Conservation (phyloP, 2,329 filamentous ascomycete species). For the Epichloe bromicola region DNA sequence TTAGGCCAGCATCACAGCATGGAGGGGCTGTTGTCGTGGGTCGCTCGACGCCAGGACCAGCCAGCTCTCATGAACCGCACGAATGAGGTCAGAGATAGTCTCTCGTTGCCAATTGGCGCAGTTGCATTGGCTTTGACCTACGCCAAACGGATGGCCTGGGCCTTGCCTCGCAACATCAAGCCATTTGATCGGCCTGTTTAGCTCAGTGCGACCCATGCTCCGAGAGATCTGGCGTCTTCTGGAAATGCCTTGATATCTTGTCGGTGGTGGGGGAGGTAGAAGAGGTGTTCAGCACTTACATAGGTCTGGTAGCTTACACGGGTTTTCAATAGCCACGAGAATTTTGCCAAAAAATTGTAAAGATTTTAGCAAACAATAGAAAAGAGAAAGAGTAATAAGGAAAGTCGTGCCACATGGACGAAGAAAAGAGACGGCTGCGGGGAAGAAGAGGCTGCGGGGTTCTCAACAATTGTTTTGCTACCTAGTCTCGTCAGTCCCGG, state of each 20-base stretch:
- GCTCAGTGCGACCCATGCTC: not conserved
- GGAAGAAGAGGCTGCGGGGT: conserved; percentile 3
- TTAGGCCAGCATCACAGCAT: conserved; percentile 1
- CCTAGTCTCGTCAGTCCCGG: conserved; percentile 15
- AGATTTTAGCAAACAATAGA: not conserved
- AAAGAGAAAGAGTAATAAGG: not conserved
- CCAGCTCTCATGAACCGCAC: not conserved
- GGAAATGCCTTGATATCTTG: not conserved
- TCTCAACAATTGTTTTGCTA: not conserved
- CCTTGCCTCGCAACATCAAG: not conserved
- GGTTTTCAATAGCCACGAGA: not conserved
- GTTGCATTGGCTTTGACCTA: not conserved
- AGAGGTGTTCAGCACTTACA: conserved; percentile 7
- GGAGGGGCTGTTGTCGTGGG: conserved; percentile 1
- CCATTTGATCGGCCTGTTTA: conserved; percentile 6
- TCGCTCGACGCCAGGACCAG: not conserved
- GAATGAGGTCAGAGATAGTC: not conserved
- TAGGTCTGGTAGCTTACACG: not conserved
- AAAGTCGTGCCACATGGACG: not conserved
- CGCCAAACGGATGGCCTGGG: not conserved
- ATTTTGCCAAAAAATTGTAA: not conserved
- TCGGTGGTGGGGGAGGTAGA: conserved; percentile 1
- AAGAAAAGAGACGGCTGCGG: not conserved
- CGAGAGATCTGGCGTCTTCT: not conserved
- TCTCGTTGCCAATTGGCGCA: conserved; percentile 4